Evolutionary conservation across 331 rosid species (phyloP).

Genomic region (Malus hybrid): DNA sequence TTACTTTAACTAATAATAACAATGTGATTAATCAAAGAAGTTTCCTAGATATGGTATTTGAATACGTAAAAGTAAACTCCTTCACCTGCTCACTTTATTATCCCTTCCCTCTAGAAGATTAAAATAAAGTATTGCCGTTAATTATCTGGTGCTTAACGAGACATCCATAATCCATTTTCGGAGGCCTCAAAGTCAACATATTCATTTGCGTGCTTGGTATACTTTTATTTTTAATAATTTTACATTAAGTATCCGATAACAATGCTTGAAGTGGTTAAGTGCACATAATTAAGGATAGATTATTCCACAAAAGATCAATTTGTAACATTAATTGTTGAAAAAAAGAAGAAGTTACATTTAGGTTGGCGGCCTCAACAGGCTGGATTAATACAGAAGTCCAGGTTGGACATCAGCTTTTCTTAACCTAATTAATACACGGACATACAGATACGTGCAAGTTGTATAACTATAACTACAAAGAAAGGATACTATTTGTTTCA

Average conservation of each 20-base stretch:
- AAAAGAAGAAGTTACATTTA: conserved; percentile 16
- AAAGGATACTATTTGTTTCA: neutral
- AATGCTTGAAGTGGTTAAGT: conserved; percentile 23
- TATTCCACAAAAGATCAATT: neutral
- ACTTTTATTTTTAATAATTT: neutral
- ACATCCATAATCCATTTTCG: conserved; percentile 7
- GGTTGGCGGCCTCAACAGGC: conserved; percentile 10
- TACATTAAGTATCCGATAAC: neutral
- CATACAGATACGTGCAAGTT: conserved; percentile 6
- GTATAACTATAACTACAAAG: neutral
- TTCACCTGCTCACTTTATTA: neutral
- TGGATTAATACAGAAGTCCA: neutral
- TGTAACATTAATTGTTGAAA: neutral
- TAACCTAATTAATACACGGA: conserved; percentile 11
- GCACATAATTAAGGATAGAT: neutral
- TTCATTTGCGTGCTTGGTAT: neutral
- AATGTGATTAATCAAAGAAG: neutral
- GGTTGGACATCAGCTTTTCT: neutral
- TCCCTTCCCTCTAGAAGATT: neutral
- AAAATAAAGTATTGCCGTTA: neutral
- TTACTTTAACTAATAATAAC: neutral
- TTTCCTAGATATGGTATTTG: neutral
- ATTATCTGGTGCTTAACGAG: neutral
- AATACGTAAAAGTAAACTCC: neutral
- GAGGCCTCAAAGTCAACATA: conserved; percentile 27